These are phyloP conservation scores for Dothistroma septosporum DNA, from an alignment of 2,329 filamentous ascomycete species.

Conservation along the genomic window DNA sequence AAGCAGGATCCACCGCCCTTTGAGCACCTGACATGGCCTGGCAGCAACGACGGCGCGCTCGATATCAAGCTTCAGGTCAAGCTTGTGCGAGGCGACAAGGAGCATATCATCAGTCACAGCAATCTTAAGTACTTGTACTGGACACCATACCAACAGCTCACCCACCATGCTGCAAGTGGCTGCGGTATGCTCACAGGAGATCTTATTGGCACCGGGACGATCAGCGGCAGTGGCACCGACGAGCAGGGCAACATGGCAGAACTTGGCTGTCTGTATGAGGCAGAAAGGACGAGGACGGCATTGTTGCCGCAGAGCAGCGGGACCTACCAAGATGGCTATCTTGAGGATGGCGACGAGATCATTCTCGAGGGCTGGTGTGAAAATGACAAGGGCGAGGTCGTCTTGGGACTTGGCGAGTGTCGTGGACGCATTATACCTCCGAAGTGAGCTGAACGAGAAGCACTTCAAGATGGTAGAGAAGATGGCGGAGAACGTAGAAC, in stretches of 20 bases:
- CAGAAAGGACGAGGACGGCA: conserved; percentile 31
- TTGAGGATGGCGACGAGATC: conserved; percentile 41
- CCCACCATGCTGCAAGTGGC: conserved; percentile 43
- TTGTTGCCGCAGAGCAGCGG: conserved; percentile 34
- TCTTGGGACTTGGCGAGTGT: conserved; percentile 32
- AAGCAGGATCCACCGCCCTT: conserved; percentile 29
- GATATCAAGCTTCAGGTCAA: conserved; percentile 33
- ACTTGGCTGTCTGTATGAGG: conserved; percentile 43
- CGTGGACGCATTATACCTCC: conserved; percentile 26
- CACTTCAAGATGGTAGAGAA: background rate
- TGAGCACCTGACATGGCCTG: conserved; percentile 28
- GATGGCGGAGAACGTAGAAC: too few relatives aligned
- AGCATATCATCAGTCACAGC: conserved; percentile 23
- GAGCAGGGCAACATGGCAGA: conserved; percentile 33
- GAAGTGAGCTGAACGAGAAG: conserved; percentile 7
- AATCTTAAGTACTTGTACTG: conserved; percentile 42
- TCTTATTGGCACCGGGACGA: conserved; percentile 44
- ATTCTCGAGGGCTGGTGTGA: conserved; percentile 34
- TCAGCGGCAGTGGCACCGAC: conserved; percentile 37
- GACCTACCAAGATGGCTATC: conserved; percentile 35
- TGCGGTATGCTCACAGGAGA: conserved; percentile 43
- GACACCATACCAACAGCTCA: conserved; percentile 45
- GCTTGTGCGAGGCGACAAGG: conserved; percentile 26
- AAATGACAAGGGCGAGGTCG: conserved; percentile 21
- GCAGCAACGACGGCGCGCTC: conserved; percentile 23